phyloP scores from a whole-genome alignment of 2,329 filamentous ascomycete genomes.

The Xylaria hypoxylon region DNA sequence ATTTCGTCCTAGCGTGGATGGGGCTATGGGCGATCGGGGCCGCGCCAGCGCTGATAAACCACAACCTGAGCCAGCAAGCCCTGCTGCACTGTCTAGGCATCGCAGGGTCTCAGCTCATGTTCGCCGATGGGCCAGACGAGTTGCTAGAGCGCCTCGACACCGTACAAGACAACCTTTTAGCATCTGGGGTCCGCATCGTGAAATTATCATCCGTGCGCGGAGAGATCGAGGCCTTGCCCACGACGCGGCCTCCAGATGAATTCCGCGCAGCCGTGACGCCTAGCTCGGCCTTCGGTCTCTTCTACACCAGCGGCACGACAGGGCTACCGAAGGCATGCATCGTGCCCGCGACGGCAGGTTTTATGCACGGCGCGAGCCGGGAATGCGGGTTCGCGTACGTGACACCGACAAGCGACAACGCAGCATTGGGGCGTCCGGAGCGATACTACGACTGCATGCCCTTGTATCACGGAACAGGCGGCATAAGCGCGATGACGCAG shows the following conservation, averaged over 20 bases:
- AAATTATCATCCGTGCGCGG: constrained; percentile 63
- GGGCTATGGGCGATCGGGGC: constrained; percentile 74
- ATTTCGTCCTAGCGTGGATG: constrained; percentile 75
- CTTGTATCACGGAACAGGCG: constrained; percentile 80
- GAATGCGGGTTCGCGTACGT: constrained; percentile 49
- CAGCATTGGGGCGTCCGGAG: constrained; percentile 53
- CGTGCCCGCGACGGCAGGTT: constrained; percentile 64
- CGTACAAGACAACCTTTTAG: constrained; percentile 63
- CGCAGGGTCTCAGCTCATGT: constrained; percentile 64
- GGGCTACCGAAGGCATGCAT: constrained; percentile 78
- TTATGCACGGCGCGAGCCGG: constrained; percentile 49
- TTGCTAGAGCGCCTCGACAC: constrained; percentile 69
- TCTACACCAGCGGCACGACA: constrained; percentile 83
- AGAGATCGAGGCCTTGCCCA: constrained; percentile 58
- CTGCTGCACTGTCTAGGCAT: constrained; percentile 74
- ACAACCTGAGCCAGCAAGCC: constrained; percentile 72
- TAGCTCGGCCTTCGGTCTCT: constrained; percentile 69
- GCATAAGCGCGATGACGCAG: constrained; percentile 67
- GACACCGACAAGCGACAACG: constrained; percentile 45
- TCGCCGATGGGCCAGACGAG: constrained; percentile 68
- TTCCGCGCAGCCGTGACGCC: constrained; percentile 64
- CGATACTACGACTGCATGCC: constrained; percentile 83
- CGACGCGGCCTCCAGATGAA: constrained; percentile 65
- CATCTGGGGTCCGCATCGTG: constrained; percentile 63
- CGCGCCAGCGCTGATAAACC: constrained; percentile 77